Evolutionary conservation across 2,329 filamentous ascomycete genomes (phyloP), one percentile per base, ranked within the genome.

Genomic region (Fusarium sp.): DNA sequence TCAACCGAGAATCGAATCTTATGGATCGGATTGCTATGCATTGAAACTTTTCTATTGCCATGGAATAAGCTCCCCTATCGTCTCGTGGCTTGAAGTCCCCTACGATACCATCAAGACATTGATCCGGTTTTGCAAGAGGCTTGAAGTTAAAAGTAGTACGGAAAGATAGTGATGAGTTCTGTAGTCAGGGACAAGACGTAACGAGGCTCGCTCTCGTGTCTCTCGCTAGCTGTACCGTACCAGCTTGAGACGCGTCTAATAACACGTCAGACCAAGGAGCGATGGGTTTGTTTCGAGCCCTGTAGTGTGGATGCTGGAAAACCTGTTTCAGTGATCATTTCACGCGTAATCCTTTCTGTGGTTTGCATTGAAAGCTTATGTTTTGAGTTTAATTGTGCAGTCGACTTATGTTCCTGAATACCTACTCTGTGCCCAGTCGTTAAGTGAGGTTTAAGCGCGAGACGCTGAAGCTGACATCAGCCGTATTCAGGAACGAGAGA

Each of bases 201-300:
- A 58, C 26, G 62, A 67, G 57, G 52, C 48, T 68, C 48, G 52
- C 48, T 68, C 48, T 63, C 28, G 8, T 67, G 62, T 47, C 43
- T 70, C 62, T 70, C 55, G 53, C 38, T 54, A 55, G 35, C 44
- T 66, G 66, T 42, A 41, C 50, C n/a, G n/a, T n/a, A n/a, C 53
- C 55, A 63, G 38, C 52, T 58, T 49, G 62, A 50, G 66, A 59
- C 52, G 48, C 56, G 48, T 63, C 62, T 68, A 63, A 63, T 68
- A 38, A 41, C 47, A 47, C 35, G 57, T 55, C 52, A 42, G 47
- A 52, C 43, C 35, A 54, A 62, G 43, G 52, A 50, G 57, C 13
- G 20, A 63, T 54, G 42, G 21, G 42, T 49, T 57, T 63, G 52
- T 70, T 69, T 70, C 53, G 66, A 55, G 63, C 48, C 52, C 53